Percentiles rank a stretch among this genome's conserved stretches.
These are phyloP conservation scores for Rubus idaeus DNA, from an alignment of 306 rosid genomes.

Conservation along the genomic window DNA sequence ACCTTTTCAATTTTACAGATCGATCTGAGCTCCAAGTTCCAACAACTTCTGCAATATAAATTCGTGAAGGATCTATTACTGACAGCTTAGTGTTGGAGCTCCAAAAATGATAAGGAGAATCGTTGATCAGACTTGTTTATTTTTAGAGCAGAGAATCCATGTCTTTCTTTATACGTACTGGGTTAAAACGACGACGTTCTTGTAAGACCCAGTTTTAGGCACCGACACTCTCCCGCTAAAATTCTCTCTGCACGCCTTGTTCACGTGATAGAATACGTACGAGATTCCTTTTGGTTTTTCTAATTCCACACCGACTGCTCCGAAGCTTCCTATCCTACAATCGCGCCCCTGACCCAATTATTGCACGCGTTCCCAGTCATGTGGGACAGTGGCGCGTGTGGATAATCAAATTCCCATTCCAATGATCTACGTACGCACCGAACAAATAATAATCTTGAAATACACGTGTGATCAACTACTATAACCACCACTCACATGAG, in stretches of 20 bases:
- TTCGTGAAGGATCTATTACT: no score
- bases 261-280: neutral
- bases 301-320: neutral
- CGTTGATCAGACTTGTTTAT: no score
- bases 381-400: conserved; percentile 4
- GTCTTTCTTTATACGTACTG: no score
- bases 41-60: no score
- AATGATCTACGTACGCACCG: neutral
- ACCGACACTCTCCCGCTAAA: conserved; percentile 9
- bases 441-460: neutral
- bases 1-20: no score
- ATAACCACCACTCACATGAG: neutral
- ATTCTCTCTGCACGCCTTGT: neutral
- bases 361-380: neutral
- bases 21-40: no score
- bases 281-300: neutral
- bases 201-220: neutral
- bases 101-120: no score
- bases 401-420: neutral
- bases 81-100: no score
- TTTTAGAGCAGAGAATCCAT: no score
- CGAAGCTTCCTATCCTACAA: neutral
- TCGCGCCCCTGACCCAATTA: conserved; percentile 2
- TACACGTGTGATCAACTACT: neutral
- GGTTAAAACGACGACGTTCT: no score